Base-by-base conservation (phyloP, 139 green algal genomes). In the Monoraphidium neglectum region DNA sequence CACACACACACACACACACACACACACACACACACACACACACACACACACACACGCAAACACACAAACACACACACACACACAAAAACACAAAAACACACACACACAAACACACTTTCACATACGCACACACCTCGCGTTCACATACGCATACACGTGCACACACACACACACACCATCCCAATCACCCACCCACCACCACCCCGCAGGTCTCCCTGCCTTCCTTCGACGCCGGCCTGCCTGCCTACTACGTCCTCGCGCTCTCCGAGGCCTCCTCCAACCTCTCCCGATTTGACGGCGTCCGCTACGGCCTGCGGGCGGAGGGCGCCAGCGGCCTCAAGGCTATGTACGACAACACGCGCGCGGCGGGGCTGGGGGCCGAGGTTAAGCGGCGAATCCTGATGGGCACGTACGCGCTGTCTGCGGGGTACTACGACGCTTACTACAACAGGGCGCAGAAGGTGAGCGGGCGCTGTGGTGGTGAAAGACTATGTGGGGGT, bases 361-460 rank as follows among this genome's bases (percentile, higher is more conserved):
- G 93, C 2, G 76, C 80, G 10, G 68, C 70, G 13, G 93, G 93
- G 2, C 84, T 99, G 54, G 92, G 93, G 5, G 68, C 62, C 2
- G 95, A 99, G 82, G 90, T 99, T 49, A 97, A 97, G 80, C 84
- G 95, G 32, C 90, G 96, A 64, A 99, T 99, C 72, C 85, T 99
- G 12, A 99, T 98, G 95, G 96, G 96, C 68, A 98, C 93, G 0
- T 99, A 99, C 80, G 92, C 95, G 0, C 88, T 99, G 38, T 96
- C 88, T 3, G 92, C 94, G 0, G 96, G 96, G 24, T 99, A 98
- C 81, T 96, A 96, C 65, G 96, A 99, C 77, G 96, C 96, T 1
- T 98, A 94, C 85, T 99, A 99, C 87, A 97, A 97, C 82, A 85
- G 88, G 0, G 95, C 96, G 0, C 96, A 99, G 83, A 92, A 98